Base-by-base conservation (phyloP, 2,329 filamentous ascomycete species). In the Fusarium euwallaceae region DNA sequence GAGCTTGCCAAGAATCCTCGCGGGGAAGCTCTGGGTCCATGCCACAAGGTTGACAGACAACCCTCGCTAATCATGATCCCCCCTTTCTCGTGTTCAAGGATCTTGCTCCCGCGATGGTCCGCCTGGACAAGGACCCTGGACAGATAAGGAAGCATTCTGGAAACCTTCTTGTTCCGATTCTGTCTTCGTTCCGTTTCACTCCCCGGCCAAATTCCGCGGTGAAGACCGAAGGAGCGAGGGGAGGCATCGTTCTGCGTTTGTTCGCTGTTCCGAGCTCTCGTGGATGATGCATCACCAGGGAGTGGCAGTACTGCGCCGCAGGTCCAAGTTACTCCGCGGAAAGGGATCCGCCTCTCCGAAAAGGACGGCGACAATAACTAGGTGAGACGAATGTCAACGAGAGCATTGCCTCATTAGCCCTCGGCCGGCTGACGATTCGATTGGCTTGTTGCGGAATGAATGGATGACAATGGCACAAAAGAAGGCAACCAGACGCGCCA, bases 81-180 rank as follows among this genome's bases (percentile, higher is more conserved):
- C 60, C 59, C 55, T 62, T 72, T 58, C 69, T 67, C 66, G 66
- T 74, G 55, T 67, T 20, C 32, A 71, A 36, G 41, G 67, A 48
- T 61, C 69, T 16, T 34, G 48, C 32, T 71, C 39, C 55, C 39
- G 22, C 27, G 41, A 74, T 36, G 29, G 61, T 55, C 43, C 29
- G 17, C 39, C 29, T 59, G 12, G 27, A 59, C 45, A 20, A 67
- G 48, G 34, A 12, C 58, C 45, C 20, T 61, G 63, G 63, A 53
- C 45, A 70, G 37, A 24, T 58, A 71, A 65, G 55, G 70, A 75
- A 75, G 60, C 48, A 63, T 78, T 78, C 77, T 71, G 70, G 77
- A 78, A 78, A 69, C 74, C 66, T 78, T 76, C 77, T 70, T 71
- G 24, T 73, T 72, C 64, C 62, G 22, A 69, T 65, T 70, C n/a